Conservation (phyloP, 495 filamentous ascomycete species). For the Penicillium arizonense region DNA sequence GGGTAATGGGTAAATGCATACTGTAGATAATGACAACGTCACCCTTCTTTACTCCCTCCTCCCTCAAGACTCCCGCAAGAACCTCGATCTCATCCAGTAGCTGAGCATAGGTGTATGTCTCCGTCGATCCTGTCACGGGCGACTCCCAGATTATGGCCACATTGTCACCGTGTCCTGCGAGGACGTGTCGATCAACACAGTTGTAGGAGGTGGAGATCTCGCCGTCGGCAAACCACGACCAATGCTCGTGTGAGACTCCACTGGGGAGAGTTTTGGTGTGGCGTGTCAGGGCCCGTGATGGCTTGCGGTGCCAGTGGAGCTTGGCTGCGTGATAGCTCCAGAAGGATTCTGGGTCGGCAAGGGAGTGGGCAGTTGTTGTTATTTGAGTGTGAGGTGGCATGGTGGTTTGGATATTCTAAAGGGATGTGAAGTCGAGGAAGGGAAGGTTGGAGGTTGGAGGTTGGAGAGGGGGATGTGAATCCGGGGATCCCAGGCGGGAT, state of each 20-base stretch:
- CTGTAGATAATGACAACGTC: constrained; percentile 95
- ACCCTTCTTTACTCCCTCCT: constrained; percentile 80
- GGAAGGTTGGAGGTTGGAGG: background rate
- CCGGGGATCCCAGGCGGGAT: too few species aligned
- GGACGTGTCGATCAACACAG: constrained; percentile 84
- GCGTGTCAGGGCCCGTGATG: constrained; percentile 44
- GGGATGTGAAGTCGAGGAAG: background rate
- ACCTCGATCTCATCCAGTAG: constrained; percentile 80
- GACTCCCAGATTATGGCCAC: constrained; percentile 86
- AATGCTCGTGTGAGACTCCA: constrained; percentile 55
- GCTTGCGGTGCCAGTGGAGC: constrained; percentile 77
- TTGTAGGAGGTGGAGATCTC: constrained; percentile 90
- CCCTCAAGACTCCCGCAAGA: constrained; percentile 76
- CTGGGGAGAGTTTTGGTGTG: constrained; percentile 48
- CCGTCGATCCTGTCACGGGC: constrained; percentile 74
- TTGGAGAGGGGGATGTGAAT: background rate
- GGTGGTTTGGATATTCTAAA: background rate
- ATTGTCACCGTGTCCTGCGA: constrained; percentile 65
- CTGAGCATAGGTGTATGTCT: constrained; percentile 69
- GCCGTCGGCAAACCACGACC: constrained; percentile 88
- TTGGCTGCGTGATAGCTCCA: constrained; percentile 74
- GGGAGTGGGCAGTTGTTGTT: constrained; percentile 35
- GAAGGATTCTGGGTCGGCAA: constrained; percentile 62
- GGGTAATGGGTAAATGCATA: constrained; percentile 34
- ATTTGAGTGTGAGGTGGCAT: constrained; percentile 38